Evolutionary conservation across 768 basidiomycete species (phyloP), one percentile per base, ranked within the genome.

Genomic region (Leucosporidium creatinivorum): DNA sequence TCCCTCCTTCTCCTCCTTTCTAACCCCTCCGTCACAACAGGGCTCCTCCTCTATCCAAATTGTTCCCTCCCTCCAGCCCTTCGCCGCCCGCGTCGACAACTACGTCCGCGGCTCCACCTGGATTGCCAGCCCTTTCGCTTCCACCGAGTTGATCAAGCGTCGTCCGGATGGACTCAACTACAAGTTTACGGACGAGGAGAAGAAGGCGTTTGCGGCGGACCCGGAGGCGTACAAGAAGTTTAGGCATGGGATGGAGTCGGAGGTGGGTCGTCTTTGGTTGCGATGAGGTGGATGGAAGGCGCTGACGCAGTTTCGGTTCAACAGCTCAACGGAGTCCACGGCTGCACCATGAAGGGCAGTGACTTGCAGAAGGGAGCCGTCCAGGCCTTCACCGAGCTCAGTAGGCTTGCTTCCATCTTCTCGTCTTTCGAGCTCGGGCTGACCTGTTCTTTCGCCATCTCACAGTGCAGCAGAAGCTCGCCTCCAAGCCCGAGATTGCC

Each of bases 401-500:
- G 70, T 66, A 30, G 31, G 70, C 48, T 5, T 4, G 21, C 10
- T 56, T 31, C 18, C 31, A 36, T 6, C n/a, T 4, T 10, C 25
- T 5, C 17, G 8, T 33, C 17, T 4, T 36, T 21, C 19, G 30
- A 23, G 15, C 19, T 26, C 19, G 9, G 2, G 23, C 49, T 47
- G 28, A 26, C 39, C 12, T n/a, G n/a, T 0, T 7, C 2, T 19
- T 18, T 17, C 49, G 10, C 21, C 36, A 78, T 78, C 50, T 76
- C 2, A 44, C 79, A 49, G 86, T 87, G 84, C 58, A 78, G 58
- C 74, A 80, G 66, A 82, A 81, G 65, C 77, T 87, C 21, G 80
- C 79, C 18, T 82, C 83, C 74, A 85, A 83, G 73, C 84, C 85
- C 2, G 82, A 82, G 80, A 87, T 87, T 69, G 82, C 83, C 13